Conservation (phyloP, 2,329 filamentous ascomycete genomes). For the Aspergillus brunneoviolaceus region DNA sequence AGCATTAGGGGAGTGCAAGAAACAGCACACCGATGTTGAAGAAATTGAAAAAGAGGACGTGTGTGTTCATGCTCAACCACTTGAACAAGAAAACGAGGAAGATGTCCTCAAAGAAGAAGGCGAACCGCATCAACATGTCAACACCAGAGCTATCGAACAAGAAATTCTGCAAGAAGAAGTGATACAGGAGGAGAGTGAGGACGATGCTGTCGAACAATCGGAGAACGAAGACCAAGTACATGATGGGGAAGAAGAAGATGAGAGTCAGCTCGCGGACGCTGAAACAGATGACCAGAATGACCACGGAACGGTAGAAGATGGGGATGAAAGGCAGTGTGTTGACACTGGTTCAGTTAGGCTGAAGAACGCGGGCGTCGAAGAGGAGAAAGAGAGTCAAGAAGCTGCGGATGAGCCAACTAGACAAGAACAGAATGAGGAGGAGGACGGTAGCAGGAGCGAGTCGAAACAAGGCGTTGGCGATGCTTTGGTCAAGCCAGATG, state of each 20-base stretch:
- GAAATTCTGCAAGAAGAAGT: not conserved
- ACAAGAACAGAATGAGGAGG: not conserved
- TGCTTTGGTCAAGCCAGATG: not conserved
- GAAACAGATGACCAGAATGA: not conserved
- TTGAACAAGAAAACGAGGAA: not conserved
- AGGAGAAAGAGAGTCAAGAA: not conserved
- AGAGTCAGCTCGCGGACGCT: not conserved
- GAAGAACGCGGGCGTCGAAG: not conserved
- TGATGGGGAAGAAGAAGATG: not conserved
- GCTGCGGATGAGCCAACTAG: not conserved
- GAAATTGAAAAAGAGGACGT: not conserved
- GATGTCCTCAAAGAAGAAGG: not conserved
- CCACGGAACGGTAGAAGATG: not conserved
- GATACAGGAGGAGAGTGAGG: not conserved
- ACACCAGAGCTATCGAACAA: not conserved
- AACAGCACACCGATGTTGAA: not conserved
- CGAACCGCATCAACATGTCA: not conserved
- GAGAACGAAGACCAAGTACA: not conserved
- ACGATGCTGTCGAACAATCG: not conserved
- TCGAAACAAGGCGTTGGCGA: slow-evolving; percentile 1
- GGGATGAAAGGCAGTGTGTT: not conserved
- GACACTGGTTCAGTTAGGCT: not conserved
- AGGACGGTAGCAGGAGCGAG: not conserved
- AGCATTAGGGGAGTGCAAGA: not conserved
- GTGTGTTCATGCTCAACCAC: not conserved